Evolutionary conservation across 495 filamentous ascomycete species (phyloP).

Genomic region (Neurospora sp.): DNA sequence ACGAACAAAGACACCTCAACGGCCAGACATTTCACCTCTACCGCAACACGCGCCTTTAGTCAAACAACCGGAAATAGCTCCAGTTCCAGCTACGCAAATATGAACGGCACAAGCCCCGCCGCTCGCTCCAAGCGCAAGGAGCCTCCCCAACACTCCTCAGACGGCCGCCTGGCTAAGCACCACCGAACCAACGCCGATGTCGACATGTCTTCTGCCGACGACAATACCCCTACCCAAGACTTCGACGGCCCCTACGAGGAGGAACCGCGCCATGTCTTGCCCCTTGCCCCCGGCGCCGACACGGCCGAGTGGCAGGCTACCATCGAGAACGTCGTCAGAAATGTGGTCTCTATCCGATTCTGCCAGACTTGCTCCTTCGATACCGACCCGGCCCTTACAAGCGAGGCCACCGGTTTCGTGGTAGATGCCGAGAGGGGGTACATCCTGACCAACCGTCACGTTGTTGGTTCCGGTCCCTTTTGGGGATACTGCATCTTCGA

Average conservation of each 20-base stretch:
- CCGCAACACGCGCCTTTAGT: neutral
- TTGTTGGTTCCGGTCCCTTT: conserved; percentile 93
- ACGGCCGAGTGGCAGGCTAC: conserved; percentile 95
- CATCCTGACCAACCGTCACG: conserved; percentile 84
- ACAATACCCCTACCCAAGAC: conserved; percentile 37
- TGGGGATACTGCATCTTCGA: conserved; percentile 98
- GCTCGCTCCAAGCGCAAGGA: conserved; percentile 43
- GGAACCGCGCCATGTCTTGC: conserved; percentile 25
- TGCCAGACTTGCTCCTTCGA: conserved; percentile 98
- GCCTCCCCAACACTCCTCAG: conserved; percentile 22
- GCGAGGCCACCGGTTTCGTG: conserved; percentile 95
- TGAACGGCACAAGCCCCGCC: conserved; percentile 29
- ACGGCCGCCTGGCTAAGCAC: conserved; percentile 40
- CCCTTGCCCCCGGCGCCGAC: conserved; percentile 51
- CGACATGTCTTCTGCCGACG: conserved; percentile 31
- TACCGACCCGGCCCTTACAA: conserved; percentile 84
- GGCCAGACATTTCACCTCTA: neutral
- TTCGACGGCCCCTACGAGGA: conserved; percentile 29
- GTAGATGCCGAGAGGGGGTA: conserved; percentile 89
- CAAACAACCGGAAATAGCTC: conserved; percentile 14
- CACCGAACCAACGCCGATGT: conserved; percentile 34
- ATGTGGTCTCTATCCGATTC: conserved; percentile 95
- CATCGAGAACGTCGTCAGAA: conserved; percentile 84
- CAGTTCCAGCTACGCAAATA: too few species aligned
- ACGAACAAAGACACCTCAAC: neutral